Evolutionary conservation across 345 rosid species (phyloP).

Genomic region (Leavenworthia alabamica): DNA sequence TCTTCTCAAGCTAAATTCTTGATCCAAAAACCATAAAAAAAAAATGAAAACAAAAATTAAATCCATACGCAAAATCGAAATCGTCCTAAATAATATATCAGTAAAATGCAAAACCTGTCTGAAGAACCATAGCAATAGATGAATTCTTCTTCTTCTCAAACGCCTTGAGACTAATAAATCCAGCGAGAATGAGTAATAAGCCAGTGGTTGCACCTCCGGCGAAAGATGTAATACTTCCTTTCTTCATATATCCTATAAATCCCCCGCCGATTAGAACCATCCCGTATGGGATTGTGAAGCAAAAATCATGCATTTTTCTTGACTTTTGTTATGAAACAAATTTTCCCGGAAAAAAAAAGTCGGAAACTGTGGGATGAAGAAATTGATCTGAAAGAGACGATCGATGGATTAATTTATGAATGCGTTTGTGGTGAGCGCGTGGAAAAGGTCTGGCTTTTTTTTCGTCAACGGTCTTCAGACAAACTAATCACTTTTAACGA

Average conservation of each 20-base stretch:
- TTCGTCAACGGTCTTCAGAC: conserved; percentile 30
- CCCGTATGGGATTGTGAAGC: conserved; percentile 96
- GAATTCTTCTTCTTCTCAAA: conserved; percentile 69
- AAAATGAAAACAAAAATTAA: background rate
- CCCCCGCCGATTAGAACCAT: conserved; percentile 80
- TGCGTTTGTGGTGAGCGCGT: conserved; percentile 31
- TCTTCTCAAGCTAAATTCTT: background rate
- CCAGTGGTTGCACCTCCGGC: conserved; percentile 85
- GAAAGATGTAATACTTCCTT: conserved; percentile 70
- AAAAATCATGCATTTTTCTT: conserved; percentile 80
- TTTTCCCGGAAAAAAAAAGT: conserved; percentile 22
- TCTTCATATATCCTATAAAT: conserved; percentile 60
- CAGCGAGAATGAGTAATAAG: conserved; percentile 71
- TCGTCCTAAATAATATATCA: background rate
- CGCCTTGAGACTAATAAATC: conserved; percentile 76
- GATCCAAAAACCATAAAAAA: background rate
- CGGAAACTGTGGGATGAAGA: conserved; percentile 3
- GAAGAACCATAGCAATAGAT: conserved; percentile 49
- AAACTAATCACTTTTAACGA: conserved; percentile 17
- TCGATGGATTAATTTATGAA: background rate
- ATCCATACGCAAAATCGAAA: background rate
- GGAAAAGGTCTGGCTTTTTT: conserved; percentile 16
- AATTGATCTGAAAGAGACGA: conserved; percentile 8
- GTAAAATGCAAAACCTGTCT: conserved; percentile 47
- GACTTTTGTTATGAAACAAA: background rate